Base-by-base conservation (phyloP, 148 eudicot genomes). In the Nyssa sinensis region DNA sequence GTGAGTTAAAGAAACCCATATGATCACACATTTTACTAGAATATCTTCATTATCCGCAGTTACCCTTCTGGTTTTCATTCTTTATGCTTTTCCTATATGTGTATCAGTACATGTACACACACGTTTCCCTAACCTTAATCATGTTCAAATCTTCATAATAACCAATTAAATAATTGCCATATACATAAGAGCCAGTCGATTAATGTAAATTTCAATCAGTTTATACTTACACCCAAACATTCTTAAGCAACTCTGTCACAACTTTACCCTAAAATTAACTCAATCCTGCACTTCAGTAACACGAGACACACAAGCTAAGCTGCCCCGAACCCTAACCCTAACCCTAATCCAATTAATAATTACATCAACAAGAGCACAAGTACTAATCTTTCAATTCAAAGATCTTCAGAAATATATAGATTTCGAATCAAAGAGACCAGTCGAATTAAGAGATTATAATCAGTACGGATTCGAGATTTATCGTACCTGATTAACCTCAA, bases 401-500 rank as follows among this genome's bases (percentile, higher is more conserved):
- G 44, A 37, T 37, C 9, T 37, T n/a, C n/a, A n/a, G n/a, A 44
- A 1, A n/a, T 55, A 55, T n/a, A 55, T 51, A 17, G 58, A 19
- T 51, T 51, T 17, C 1, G 24, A 55, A 55, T 55, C 25, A 55
- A 21, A 21, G 7, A n/a, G 59, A 55, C 59, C 25, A 11, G 21
- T 3, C 19, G 6, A 19, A 19, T 55, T 55, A 19, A 55, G 21
- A 11, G 21, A 55, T 55, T 55, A 13, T n/a, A 21, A 55, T n/a
- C 24, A 19, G 17, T 37, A 31, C 31, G 55, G 63, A n/a, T 53
- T 55, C 30, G 11, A 55, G 17, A 10, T 19, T 31, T 70, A 2
- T 67, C 68, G 33, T 21, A 64, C 77, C 77, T 31, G 32, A 63
- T 7, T 3, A 31, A n/a, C 58, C 47, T 17, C 55, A 13, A 41